Conservation (phyloP, 2,329 filamentous ascomycete species). For the Xylariaceae sp. region DNA sequence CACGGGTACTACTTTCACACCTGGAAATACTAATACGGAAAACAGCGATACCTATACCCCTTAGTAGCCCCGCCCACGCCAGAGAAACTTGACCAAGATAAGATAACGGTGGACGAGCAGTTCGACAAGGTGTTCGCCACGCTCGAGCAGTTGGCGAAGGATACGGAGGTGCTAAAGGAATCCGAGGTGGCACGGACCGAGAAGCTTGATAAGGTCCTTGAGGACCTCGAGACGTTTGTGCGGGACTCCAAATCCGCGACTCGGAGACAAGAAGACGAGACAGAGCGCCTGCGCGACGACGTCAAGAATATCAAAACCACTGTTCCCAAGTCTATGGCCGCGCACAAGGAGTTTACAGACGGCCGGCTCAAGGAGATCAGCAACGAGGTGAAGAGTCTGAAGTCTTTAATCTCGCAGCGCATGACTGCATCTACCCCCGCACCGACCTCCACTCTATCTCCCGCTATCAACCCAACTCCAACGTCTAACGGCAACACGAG, state of each 20-base stretch:
- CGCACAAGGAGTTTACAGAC: conserved; percentile 85
- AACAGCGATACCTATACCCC: conserved; percentile 90
- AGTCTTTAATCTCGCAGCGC: conserved; percentile 77
- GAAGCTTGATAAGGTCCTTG: conserved; percentile 79
- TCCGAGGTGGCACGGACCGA: conserved; percentile 86
- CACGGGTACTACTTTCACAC: neutral
- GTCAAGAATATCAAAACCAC: conserved; percentile 81
- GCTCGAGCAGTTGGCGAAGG: conserved; percentile 88
- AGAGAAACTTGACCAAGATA: conserved; percentile 92
- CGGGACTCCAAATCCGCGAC: conserved; percentile 81
- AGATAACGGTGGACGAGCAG: conserved; percentile 87
- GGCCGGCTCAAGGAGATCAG: conserved; percentile 83
- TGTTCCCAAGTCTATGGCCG: conserved; percentile 87
- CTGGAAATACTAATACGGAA: conserved; percentile 18
- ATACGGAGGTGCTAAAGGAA: conserved; percentile 86
- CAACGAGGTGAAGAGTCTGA: conserved; percentile 87
- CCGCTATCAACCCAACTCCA: conserved; percentile 4
- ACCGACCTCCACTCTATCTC: conserved; percentile 18
- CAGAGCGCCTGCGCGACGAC: conserved; percentile 84
- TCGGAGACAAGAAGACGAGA: conserved; percentile 84
- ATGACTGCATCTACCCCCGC: conserved; percentile 50
- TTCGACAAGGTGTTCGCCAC: conserved; percentile 92
- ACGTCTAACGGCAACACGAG: conserved; percentile 20
- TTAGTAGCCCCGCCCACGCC: conserved; percentile 92
- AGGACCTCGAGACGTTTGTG: conserved; percentile 85